Percentiles rank a stretch among this genome's conserved stretches.
These are phyloP conservation scores for Alternaria triticina DNA, from an alignment of 2,329 filamentous ascomycete species.

Conservation along the genomic window DNA sequence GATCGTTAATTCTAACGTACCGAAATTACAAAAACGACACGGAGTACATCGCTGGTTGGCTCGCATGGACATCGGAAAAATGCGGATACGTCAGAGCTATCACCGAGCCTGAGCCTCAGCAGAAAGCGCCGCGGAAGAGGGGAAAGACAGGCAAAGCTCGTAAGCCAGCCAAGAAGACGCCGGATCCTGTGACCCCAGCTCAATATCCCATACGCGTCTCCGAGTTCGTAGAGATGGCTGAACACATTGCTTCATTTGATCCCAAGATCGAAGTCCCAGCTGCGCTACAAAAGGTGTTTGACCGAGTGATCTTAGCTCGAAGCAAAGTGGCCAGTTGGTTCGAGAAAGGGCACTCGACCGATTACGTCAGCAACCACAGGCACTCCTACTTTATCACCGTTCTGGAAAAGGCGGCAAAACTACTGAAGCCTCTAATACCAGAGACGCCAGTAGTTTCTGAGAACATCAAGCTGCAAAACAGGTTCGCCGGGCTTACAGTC, in stretches of 20 bases:
- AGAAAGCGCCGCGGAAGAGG: background rate
- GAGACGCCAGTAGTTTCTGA: background rate
- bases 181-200: background rate
- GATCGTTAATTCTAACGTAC: background rate
- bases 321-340: background rate
- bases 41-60: background rate
- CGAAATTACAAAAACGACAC: background rate
- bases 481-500: background rate
- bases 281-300: background rate
- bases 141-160: background rate
- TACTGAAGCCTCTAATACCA: background rate
- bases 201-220: background rate
- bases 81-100: background rate
- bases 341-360: background rate
- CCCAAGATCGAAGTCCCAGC: background rate
- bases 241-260: background rate
- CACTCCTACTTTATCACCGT: background rate
- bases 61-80: background rate
- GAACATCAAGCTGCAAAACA: background rate
- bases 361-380: background rate
- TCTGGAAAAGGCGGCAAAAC: background rate
- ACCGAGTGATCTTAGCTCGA: background rate
- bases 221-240: background rate
- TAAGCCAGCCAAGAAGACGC: background rate
- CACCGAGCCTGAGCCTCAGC: background rate